Percentiles rank a stretch among this genome's conserved stretches.
Evolutionary conservation across 2,329 filamentous ascomycete genomes (phyloP).

Genomic region (Penicillium italicum): DNA sequence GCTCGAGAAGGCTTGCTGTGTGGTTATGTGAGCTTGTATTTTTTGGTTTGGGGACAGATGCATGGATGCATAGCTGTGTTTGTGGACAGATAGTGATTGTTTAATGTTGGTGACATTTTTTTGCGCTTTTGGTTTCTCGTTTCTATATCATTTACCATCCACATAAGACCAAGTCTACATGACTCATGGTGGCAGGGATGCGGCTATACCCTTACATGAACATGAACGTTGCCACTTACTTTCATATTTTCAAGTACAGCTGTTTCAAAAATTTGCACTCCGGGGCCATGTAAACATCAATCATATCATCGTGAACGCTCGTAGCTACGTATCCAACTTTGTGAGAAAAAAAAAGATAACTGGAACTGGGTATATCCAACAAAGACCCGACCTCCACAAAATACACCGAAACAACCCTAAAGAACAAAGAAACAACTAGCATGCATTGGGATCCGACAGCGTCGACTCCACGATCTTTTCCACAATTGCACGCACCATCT

Average conservation of each 20-base stretch:
- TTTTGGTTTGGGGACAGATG: conserved; percentile 8
- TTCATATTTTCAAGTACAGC: neutral
- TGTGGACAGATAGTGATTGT: neutral
- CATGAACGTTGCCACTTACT: neutral
- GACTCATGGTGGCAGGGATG: conserved; percentile 8
- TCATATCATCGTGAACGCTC: conserved; percentile 9
- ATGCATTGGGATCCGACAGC: conserved; percentile 23
- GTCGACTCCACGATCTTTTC: conserved; percentile 58
- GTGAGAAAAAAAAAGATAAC: conserved; percentile 4
- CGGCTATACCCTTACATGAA: conserved; percentile 8
- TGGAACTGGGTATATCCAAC: conserved; percentile 19
- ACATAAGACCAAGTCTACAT: neutral
- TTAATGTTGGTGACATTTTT: neutral
- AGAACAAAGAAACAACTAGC: neutral
- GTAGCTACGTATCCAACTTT: conserved; percentile 2
- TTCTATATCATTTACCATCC: neutral
- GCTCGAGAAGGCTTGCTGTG: conserved; percentile 67
- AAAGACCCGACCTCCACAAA: neutral
- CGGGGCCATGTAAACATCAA: neutral
- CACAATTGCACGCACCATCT: conserved; percentile 62
- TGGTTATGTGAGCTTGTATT: conserved; percentile 60
- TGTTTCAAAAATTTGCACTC: neutral
- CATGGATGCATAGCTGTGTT: neutral
- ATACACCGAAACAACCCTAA: neutral
- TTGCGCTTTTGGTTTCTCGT: neutral